phyloP scores from a whole-genome alignment of 371 early-diverging fungal species.

The Basidiobolus heterosporus region DNA sequence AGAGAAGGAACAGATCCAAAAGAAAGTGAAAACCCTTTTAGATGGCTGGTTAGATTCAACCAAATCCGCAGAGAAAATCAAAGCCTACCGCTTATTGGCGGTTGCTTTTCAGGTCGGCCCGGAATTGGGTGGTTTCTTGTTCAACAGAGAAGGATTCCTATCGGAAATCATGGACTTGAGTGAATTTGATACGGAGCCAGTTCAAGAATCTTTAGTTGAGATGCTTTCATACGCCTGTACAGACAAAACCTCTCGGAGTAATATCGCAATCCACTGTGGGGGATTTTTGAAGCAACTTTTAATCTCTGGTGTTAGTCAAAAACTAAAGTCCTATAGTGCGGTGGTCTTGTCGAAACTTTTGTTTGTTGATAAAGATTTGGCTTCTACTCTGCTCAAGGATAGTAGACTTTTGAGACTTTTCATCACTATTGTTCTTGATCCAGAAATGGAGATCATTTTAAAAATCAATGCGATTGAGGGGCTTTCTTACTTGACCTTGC shows the following conservation, averaged over 20 bases:
- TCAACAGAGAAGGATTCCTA: slow-evolving; percentile 40
- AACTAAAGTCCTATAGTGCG: slow-evolving; percentile 36
- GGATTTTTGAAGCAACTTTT: slow-evolving; percentile 33
- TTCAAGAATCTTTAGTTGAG: slow-evolving; percentile 40
- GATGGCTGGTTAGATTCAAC: slow-evolving; percentile 5
- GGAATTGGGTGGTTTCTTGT: slow-evolving; percentile 36
- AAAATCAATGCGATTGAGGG: slow-evolving; percentile 43
- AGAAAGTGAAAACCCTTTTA: neutral
- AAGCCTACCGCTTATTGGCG: slow-evolving; percentile 15
- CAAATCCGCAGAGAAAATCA: slow-evolving; percentile 3
- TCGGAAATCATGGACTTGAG: slow-evolving; percentile 50
- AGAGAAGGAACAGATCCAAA: neutral
- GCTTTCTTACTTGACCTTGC: slow-evolving; percentile 49
- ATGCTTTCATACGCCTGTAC: slow-evolving; percentile 47
- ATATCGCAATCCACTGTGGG: slow-evolving; percentile 29
- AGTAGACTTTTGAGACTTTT: slow-evolving; percentile 17
- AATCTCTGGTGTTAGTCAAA: slow-evolving; percentile 19
- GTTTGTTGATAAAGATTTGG: slow-evolving; percentile 6
- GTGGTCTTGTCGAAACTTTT: slow-evolving; percentile 45
- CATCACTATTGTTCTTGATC: slow-evolving; percentile 17
- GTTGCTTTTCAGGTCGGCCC: slow-evolving; percentile 41
- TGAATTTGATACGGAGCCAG: slow-evolving; percentile 41
- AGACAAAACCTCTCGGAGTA: slow-evolving; percentile 36
- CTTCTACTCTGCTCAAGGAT: slow-evolving; percentile 6
- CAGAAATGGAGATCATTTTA: slow-evolving; percentile 12